Percentiles rank a stretch among this genome's conserved stretches.
phyloP scores from a whole-genome alignment of 805 yeast species.

The Candida schatavii region DNA sequence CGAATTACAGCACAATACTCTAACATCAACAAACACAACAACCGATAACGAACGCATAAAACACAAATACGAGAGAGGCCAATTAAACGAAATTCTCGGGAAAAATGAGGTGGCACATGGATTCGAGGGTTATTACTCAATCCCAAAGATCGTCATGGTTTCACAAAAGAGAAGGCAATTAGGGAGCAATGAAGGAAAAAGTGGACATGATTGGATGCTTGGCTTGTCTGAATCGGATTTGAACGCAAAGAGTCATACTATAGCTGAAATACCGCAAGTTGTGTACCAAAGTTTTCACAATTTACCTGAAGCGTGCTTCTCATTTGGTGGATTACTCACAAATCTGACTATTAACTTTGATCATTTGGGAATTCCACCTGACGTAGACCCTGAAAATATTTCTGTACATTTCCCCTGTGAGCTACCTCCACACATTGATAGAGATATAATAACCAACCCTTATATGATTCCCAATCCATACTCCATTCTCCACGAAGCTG shows the following conservation, averaged over 20 bases:
- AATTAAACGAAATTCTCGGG: not conserved
- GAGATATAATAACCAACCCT: slow-evolving; percentile 36
- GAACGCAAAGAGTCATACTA: not conserved
- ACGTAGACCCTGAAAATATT: slow-evolving; percentile 25
- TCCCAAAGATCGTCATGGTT: slow-evolving; percentile 25
- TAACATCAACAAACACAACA: not conserved
- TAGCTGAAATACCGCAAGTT: slow-evolving; percentile 21
- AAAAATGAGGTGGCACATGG: slow-evolving; percentile 8
- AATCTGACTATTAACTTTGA: slow-evolving; percentile 17
- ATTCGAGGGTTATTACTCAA: slow-evolving; percentile 25
- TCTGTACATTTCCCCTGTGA: slow-evolving; percentile 38
- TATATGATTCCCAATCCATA: slow-evolving; percentile 38
- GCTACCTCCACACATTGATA: slow-evolving; percentile 39
- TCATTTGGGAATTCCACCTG: slow-evolving; percentile 30
- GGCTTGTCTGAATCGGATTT: not conserved
- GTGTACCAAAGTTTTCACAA: slow-evolving; percentile 34
- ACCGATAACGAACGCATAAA: no score
- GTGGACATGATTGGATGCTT: not conserved
- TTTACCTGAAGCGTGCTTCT: slow-evolving; percentile 26
- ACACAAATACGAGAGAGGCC: slow-evolving; percentile 7
- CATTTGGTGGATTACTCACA: slow-evolving; percentile 37
- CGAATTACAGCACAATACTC: not conserved
- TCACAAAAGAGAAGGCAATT: slow-evolving; percentile 6
- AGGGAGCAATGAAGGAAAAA: not conserved
- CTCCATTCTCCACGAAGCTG: slow-evolving; percentile 28